phyloP scores from a whole-genome alignment of 1,139 yeast genomes.

The Trichomonascaceae sp. region DNA sequence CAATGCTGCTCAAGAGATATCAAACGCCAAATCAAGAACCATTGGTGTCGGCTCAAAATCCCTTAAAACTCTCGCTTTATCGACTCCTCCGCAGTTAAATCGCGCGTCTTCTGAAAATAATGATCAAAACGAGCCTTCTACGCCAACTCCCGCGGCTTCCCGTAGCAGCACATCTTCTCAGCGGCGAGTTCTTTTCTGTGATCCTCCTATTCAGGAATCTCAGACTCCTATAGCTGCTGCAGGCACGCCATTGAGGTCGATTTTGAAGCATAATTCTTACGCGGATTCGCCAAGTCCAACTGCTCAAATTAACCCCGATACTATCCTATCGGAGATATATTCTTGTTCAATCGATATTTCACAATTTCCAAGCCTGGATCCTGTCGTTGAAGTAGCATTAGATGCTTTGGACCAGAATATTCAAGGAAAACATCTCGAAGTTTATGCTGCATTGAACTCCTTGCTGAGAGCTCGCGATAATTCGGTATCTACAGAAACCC shows the following conservation, averaged over 20 bases:
- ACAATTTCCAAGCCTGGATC: slow-evolving; percentile 15
- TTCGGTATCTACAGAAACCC: slow-evolving; percentile 16
- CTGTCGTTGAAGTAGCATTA: slow-evolving; percentile 19
- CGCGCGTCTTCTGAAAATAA: neutral
- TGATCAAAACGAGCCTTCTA: slow-evolving; percentile 2
- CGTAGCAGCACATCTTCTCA: neutral
- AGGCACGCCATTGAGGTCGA: slow-evolving; percentile 1
- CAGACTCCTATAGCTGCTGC: neutral
- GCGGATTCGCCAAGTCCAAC: neutral
- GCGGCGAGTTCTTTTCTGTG: slow-evolving; percentile 6
- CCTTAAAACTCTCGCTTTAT: neutral
- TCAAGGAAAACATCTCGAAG: slow-evolving; percentile 15
- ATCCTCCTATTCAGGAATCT: slow-evolving; percentile 7
- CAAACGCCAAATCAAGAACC: neutral
- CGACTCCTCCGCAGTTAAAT: neutral
- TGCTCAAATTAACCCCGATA: neutral
- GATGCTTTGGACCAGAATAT: slow-evolving; percentile 11
- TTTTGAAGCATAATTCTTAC: neutral
- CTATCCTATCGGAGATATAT: slow-evolving; percentile 19
- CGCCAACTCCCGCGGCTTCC: slow-evolving; percentile 1
- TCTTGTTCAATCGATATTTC: slow-evolving; percentile 17
- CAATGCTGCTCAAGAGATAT: neutral
- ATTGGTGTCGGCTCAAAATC: neutral
- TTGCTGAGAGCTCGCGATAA: slow-evolving; percentile 16
- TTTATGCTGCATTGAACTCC: slow-evolving; percentile 21